Base-by-base conservation (phyloP, 1,139 yeast species). In the Saccharomyces hybrid region DNA sequence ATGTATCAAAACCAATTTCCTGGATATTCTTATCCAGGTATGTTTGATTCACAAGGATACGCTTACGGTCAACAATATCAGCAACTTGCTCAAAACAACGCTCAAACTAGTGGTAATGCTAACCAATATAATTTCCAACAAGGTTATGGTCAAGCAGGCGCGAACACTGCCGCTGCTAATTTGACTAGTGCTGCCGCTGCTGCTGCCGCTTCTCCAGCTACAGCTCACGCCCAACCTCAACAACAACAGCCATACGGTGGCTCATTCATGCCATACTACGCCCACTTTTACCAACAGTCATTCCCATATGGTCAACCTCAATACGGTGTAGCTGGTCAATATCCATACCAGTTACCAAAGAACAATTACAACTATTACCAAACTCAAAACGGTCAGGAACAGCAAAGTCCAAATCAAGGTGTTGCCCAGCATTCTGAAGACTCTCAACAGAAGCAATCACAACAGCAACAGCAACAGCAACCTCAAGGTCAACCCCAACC, bases 11-110 rank as follows among this genome's bases (percentile, higher is more conserved):
- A 65, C 57, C 71, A 67, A 54, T 68, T 65, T 56, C 73, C 73
- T 51, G 72, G 70, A 52, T 72, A 69, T 63, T 67, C 70, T 51
- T 71, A 72, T 59, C 72, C 71, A 50, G 70, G 68, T 52, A 68
- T 67, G 70, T 67, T 64, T 54, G 70, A 67, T 53, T 58, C 61
- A 30, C 71, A 66, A 59, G 58, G 61, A 42, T 67, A 63, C 54
- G 66, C 63, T 28, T 64, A 63, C 54, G 62, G 62, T 49, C 67
- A 63, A 54, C 64, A 61, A 53, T 66, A 65, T 50, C 64, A 64
- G 52, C 66, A 61, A 44, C 57, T 58, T 20, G 47, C 56, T 27
- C 60, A 60, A 52, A 52, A 52, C 42, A 49, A 56, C 28, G 59
- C 55, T 42, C 59, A 57, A 53, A 46, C 56, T 38, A 54, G 52